Base-by-base conservation (phyloP, 257 asterid genomes). In the Solanum piurae region DNA sequence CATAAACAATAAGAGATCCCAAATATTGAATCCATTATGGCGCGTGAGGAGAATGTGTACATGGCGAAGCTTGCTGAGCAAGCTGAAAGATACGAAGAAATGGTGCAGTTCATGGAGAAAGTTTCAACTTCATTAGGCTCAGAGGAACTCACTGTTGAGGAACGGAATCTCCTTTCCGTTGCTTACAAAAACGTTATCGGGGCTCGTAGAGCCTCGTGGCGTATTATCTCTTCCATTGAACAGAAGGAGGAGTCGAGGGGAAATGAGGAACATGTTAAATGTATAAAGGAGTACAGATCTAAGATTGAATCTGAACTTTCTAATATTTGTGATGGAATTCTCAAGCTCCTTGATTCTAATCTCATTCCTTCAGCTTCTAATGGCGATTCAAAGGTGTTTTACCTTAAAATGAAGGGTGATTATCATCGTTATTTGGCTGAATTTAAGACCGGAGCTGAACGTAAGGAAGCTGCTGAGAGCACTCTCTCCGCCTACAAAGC, bases 71-170 rank as follows among this genome's bases (percentile, higher is more conserved):
- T 89, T 42, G 91, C 91, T 9, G 89, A 89, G 38, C 91, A 89
- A 75, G 91, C 91, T 12, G 91, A 89, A 44, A 68, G 91, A 33
- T 89, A 89, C 12, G 91, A 89, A 52, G 91, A 89, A 85, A 89
- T 89, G 91, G 91, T 89, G 69, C 86, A 85, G 52, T 89, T 87
- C 86, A 89, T 89, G 91, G 91, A 89, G 86, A 89, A 89, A 38
- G 89, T 89, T 34, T 88, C 90, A 3, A 49, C 86, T 5, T 73
- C 90, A 36, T 38, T 86, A 37, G 84, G 88, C 2, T 58, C 88
- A 60, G 90, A 88, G 29, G 91, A 86, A 34, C 88, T 90, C 10
- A 87, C 91, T 8, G 88, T 66, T 52, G 91, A 85, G 83, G 92
- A 89, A 36, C 77, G 91, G 4, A 89, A 87, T 55, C 89, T 89